Percentiles rank a stretch among this genome's conserved stretches.
phyloP scores from a whole-genome alignment of 352 stramenopile species.

The Globisporangium acanthophoron region DNA sequence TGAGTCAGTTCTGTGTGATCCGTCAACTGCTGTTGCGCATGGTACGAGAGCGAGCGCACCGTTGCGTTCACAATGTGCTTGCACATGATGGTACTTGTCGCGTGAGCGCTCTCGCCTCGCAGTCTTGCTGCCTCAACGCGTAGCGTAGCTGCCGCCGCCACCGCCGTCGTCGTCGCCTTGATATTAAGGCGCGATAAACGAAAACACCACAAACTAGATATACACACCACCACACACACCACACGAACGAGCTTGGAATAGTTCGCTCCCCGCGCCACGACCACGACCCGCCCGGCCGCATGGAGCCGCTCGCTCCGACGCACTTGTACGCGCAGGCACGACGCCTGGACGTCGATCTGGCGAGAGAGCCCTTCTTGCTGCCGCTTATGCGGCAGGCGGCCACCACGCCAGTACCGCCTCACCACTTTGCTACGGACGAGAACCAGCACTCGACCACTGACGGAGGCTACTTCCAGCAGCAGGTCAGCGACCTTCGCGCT shows the following conservation, averaged over 20 bases:
- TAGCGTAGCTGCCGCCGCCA: too few relatives aligned
- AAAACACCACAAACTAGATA: too few relatives aligned
- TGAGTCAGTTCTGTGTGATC: background rate
- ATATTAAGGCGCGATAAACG: too few relatives aligned
- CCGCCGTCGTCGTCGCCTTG: too few relatives aligned
- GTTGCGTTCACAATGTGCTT: conserved; percentile 35
- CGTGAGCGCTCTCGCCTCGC: background rate
- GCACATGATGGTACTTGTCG: conserved; percentile 20
- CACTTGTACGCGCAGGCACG: conserved; percentile 39
- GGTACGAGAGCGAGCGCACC: conserved; percentile 8
- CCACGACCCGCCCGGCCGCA: background rate
- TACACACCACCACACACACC: too few relatives aligned
- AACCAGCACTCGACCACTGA: conserved; percentile 18
- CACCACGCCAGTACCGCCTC: conserved; percentile 35
- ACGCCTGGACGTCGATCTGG: conserved; percentile 38
- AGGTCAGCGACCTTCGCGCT: conserved; percentile 35
- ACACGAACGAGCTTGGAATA: too few relatives aligned
- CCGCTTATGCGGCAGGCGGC: conserved; percentile 44
- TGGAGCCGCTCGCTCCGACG: conserved; percentile 25
- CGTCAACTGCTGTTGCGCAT: background rate
- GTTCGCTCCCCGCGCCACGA: too few relatives aligned
- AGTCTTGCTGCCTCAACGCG: background rate
- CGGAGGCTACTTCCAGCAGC: conserved; percentile 43
- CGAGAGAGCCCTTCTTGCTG: conserved; percentile 40
- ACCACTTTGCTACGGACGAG: conserved; percentile 13